Evolutionary conservation across 805 yeast species (phyloP).

Genomic region (Myxozyma neotropica): DNA sequence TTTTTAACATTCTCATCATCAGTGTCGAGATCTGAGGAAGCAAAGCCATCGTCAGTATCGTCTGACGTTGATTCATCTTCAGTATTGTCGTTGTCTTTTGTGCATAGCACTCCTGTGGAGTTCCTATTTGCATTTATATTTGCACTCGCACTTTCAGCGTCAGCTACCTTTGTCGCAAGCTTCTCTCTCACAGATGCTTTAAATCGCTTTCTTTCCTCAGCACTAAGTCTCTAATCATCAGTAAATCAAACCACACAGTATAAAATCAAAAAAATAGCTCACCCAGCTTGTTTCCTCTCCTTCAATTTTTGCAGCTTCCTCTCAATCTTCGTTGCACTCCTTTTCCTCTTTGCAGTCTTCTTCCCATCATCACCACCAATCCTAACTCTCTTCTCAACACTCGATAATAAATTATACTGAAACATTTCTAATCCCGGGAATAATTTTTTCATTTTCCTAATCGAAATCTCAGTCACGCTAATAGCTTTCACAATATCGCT

Average conservation of each 20-base stretch:
- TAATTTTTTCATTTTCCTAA: neutral
- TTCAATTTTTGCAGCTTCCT: neutral
- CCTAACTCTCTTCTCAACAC: slow-evolving; percentile 7
- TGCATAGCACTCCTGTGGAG: neutral
- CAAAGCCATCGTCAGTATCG: slow-evolving; percentile 4
- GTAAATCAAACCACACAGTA: neutral
- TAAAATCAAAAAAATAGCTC: neutral
- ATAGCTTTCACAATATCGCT: slow-evolving; percentile 18
- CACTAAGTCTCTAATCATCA: neutral
- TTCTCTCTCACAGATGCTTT: neutral
- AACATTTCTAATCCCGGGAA: neutral
- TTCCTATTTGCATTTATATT: too few relatives aligned
- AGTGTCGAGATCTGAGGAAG: neutral
- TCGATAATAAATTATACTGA: slow-evolving; percentile 13
- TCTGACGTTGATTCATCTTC: neutral
- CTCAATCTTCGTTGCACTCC: slow-evolving; percentile 5
- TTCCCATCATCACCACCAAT: neutral
- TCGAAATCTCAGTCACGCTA: slow-evolving; percentile 12
- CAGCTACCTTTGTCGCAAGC: neutral
- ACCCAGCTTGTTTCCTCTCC: neutral
- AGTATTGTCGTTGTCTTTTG: neutral
- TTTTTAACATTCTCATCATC: slow-evolving; percentile 7
- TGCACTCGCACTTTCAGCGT: too few relatives aligned
- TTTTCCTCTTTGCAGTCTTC: slow-evolving; percentile 4
- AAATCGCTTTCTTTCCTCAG: neutral